phyloP scores from a whole-genome alignment of 331 rosid species.

The Saraca asoca region DNA sequence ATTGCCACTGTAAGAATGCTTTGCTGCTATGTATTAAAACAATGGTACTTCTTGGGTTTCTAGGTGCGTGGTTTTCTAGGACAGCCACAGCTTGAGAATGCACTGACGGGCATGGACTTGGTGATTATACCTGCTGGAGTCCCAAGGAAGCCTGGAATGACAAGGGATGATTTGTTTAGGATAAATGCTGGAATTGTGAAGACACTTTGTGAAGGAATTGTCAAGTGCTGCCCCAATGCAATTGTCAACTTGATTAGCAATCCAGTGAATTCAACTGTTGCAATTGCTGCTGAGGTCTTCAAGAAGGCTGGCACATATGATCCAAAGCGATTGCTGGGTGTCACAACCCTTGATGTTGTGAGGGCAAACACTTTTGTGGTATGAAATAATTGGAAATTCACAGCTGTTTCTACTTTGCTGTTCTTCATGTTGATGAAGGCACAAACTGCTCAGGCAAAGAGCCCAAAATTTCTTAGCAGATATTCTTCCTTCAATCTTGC shows the following conservation, averaged over 20 bases:
- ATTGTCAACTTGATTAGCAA: constrained; percentile 92
- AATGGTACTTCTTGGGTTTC: constrained; percentile 17
- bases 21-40: constrained; percentile 4
- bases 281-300: constrained; percentile 94
- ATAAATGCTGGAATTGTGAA: constrained; percentile 96
- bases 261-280: constrained; percentile 93
- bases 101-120: constrained; percentile 86
- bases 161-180: constrained; percentile 91
- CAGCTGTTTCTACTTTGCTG: not conserved
- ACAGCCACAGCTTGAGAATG: constrained; percentile 79
- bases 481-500: not conserved
- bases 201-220: constrained; percentile 83
- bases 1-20: constrained; percentile 3
- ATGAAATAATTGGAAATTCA: constrained; percentile 17
- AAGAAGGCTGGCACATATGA: constrained; percentile 88
- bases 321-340: constrained; percentile 85
- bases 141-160: constrained; percentile 99
- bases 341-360: constrained; percentile 88
- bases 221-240: constrained; percentile 80
- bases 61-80: constrained; percentile 96
- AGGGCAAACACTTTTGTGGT: constrained; percentile 99
- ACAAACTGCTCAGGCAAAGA: not conserved
- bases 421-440: not conserved
- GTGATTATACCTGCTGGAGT: constrained; percentile 93
- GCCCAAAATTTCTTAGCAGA: not conserved